phyloP scores from a whole-genome alignment of 257 asterid species.

The Linaria vulgaris region DNA sequence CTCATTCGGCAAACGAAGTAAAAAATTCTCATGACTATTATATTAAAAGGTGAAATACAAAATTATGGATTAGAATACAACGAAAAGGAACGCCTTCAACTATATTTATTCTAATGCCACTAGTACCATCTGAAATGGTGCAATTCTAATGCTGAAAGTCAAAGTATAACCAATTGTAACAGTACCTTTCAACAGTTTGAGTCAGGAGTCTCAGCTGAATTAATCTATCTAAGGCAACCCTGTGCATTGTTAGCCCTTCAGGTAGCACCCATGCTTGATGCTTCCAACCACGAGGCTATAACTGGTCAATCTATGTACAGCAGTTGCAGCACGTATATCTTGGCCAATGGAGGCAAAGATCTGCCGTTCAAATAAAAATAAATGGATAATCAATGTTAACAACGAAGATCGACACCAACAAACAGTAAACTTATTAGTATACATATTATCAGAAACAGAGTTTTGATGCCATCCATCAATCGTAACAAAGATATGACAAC shows the following conservation, averaged over 20 bases:
- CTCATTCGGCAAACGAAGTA: too few relatives aligned
- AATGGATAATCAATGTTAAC: slow-evolving; percentile 13
- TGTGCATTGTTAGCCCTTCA: slow-evolving; percentile 84
- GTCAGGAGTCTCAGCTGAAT: slow-evolving; percentile 77
- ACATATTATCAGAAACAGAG: too few relatives aligned
- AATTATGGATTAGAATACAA: too few relatives aligned
- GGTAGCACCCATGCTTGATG: slow-evolving; percentile 90
- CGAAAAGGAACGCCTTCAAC: too few relatives aligned
- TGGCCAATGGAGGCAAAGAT: slow-evolving; percentile 92
- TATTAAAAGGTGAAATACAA: too few relatives aligned
- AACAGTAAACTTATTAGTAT: too few relatives aligned
- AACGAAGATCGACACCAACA: too few relatives aligned
- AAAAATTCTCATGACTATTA: too few relatives aligned
- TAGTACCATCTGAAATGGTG: slow-evolving; percentile 3
- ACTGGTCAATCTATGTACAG: slow-evolving; percentile 68
- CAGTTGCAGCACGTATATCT: slow-evolving; percentile 83
- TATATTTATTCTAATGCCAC: slow-evolving; percentile 4
- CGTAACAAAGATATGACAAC: too few relatives aligned
- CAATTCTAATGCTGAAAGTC: slow-evolving; percentile 5
- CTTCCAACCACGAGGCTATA: slow-evolving; percentile 69
- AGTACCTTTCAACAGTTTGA: slow-evolving; percentile 84
- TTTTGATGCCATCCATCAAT: too few relatives aligned
- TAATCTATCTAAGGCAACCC: slow-evolving; percentile 79
- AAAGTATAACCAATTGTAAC: too few relatives aligned
- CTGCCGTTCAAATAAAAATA: slow-evolving; percentile 35